Evolutionary conservation across 2,329 filamentous ascomycete species (phyloP).

Genomic region (Penicillium sp.): DNA sequence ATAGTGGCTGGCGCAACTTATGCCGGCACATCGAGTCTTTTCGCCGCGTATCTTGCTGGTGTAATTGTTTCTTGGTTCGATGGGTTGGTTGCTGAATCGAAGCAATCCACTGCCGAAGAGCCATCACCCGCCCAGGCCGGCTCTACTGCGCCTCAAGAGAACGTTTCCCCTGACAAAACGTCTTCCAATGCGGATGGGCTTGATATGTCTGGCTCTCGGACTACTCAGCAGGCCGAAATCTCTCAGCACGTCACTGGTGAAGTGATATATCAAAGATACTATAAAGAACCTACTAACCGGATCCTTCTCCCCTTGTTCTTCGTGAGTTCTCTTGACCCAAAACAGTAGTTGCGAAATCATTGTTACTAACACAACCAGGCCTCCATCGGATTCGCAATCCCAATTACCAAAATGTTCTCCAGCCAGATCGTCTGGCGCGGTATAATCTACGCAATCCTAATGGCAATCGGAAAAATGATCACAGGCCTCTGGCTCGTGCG

Average conservation of each 20-base stretch:
- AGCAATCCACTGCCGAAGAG: not conserved
- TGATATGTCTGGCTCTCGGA: not conserved
- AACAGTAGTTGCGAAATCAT: not conserved
- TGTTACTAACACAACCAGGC: constrained; percentile 29
- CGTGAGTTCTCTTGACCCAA: constrained; percentile 47
- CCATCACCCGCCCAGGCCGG: not conserved
- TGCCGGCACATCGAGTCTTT: constrained; percentile 58
- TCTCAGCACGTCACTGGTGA: constrained; percentile 21
- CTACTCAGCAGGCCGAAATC: not conserved
- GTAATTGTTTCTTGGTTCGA: constrained; percentile 55
- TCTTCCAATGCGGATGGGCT: not conserved
- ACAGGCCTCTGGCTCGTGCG: constrained; percentile 63
- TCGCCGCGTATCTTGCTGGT: constrained; percentile 61
- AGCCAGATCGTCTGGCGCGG: constrained; percentile 70
- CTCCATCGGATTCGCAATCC: constrained; percentile 76
- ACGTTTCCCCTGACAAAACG: not conserved
- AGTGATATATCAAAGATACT: constrained; percentile 51
- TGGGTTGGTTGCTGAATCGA: constrained; percentile 15
- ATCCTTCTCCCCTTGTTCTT: constrained; percentile 75
- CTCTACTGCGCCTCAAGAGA: not conserved
- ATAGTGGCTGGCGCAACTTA: constrained; percentile 53
- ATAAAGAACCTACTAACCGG: constrained; percentile 46
- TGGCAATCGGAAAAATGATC: constrained; percentile 63
- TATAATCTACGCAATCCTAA: constrained; percentile 70
- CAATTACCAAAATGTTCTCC: constrained; percentile 69